These are phyloP conservation scores for Hanseniaspora mollemarum DNA, from an alignment of 805 yeast species.

Conservation along the genomic window DNA sequence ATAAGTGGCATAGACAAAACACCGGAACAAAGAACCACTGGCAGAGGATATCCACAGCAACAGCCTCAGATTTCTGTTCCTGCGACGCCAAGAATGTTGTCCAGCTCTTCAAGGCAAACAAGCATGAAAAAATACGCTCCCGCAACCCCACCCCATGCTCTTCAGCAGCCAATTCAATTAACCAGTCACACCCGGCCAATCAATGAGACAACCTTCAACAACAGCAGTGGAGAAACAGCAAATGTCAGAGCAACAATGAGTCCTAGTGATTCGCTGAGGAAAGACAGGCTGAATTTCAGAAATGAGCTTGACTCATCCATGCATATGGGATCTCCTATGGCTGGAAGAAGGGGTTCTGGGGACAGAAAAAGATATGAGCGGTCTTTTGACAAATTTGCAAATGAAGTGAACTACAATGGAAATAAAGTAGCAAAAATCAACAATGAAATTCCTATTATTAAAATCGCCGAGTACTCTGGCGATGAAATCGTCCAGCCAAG, in stretches of 20 bases:
- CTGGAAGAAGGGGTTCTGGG: background rate
- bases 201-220: constrained; percentile 19
- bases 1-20: constrained; percentile 6
- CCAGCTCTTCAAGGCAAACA: constrained; percentile 22
- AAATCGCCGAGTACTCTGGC: background rate
- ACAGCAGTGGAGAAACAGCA: constrained; percentile 12
- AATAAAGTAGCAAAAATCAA: background rate
- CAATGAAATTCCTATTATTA: background rate
- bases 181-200: constrained; percentile 8
- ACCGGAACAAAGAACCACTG: background rate
- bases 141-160: constrained; percentile 7
- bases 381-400: background rate
- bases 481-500: background rate
- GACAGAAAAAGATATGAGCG: background rate
- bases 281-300: constrained; percentile 4
- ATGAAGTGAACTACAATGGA: background rate
- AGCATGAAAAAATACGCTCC: constrained; percentile 2
- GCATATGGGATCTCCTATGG: background rate
- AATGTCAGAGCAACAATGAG: background rate
- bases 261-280: constrained; percentile 3
- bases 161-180: constrained; percentile 7
- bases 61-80: constrained; percentile 33
- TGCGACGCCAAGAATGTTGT: constrained; percentile 60
- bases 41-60: background rate
- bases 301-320: background rate